Base-by-base conservation (phyloP, 169 alveolate genomes). In the Cryptosporidium ubiquitum region DNA sequence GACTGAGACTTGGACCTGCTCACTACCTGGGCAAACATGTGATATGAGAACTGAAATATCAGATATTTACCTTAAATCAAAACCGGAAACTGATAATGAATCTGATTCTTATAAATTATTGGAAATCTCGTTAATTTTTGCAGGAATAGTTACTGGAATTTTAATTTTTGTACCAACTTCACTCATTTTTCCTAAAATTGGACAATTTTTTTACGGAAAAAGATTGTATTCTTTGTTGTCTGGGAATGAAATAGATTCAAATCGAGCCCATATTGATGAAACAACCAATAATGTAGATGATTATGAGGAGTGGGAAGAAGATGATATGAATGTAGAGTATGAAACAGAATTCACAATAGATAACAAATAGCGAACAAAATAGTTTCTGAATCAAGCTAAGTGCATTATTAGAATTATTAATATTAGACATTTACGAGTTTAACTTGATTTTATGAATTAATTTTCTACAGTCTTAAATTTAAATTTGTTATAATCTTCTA, bases 331-430 rank as follows among this genome's bases (percentile, higher is more conserved):
- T 37, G 55, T 44, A 23, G 66, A 79, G 31, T 39, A 58, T 39
- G 89, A 79, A 64, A 79, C 89, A 4, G 89, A 79, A 29, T 79
- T 79, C 29, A 79, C 89, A 23, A 23, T 79, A 42, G 89, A 79
- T 47, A 16, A 39, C 33, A 61, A 79, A 37, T 47, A 79, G 37
- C 49, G n/a, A 57, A 42, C 52, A 49, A 49, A 3, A 49, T 49
- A 49, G 66, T 26, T 26, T 55, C 66, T n/a, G 29, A 55, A 5
- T 7, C 35, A 55, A 26, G 10, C 35, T 55, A 55, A 55, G 20
- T n/a, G n/a, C 2, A 47, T 14, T 47, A 55, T 55, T 55, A n/a
- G 66, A 55, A 23, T 55, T 55, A 55, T 26, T 55, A 10, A n/a
- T 52, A 52, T 52, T 20, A 52, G 64, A 26, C 33, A 0, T 14